phyloP scores from a whole-genome alignment of 129 eudicot species.

The Artemisia annua region DNA sequence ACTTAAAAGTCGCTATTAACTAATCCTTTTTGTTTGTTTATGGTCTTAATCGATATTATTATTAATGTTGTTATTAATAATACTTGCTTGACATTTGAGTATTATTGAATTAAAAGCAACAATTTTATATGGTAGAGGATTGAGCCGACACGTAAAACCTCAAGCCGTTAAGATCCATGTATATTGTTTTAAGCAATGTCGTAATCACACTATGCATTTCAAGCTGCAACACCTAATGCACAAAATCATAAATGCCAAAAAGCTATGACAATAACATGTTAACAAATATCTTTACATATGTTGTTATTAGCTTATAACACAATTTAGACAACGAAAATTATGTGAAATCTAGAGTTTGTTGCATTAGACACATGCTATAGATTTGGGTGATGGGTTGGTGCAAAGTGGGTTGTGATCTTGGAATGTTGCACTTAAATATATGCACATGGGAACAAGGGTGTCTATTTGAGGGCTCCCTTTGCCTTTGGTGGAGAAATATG shows the following conservation, averaged over 20 bases:
- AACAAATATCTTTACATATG: neutral
- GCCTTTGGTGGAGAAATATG: constrained; percentile 61
- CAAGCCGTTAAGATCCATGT: constrained; percentile 6
- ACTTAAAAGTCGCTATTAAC: neutral
- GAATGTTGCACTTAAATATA: constrained; percentile 61
- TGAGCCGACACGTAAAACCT: neutral
- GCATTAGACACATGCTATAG: no score
- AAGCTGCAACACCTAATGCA: constrained; percentile 14
- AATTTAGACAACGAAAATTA: no score
- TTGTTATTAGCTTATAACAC: no score
- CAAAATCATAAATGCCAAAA: constrained; percentile 24
- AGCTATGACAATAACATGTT: constrained; percentile 13
- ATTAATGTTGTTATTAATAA: no score
- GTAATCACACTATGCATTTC: constrained; percentile 18
- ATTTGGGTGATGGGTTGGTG: neutral
- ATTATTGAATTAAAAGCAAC: no score
- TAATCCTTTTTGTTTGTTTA: neutral
- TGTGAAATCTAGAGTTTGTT: no score
- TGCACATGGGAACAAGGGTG: constrained; percentile 70
- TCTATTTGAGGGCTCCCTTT: constrained; percentile 43
- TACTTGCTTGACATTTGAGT: no score
- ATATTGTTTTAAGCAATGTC: neutral
- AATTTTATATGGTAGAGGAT: neutral
- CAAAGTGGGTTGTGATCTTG: constrained; percentile 41
- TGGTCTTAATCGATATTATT: neutral